Conservation (phyloP, 2,329 filamentous ascomycete species). For the Penicillium olsonii region DNA sequence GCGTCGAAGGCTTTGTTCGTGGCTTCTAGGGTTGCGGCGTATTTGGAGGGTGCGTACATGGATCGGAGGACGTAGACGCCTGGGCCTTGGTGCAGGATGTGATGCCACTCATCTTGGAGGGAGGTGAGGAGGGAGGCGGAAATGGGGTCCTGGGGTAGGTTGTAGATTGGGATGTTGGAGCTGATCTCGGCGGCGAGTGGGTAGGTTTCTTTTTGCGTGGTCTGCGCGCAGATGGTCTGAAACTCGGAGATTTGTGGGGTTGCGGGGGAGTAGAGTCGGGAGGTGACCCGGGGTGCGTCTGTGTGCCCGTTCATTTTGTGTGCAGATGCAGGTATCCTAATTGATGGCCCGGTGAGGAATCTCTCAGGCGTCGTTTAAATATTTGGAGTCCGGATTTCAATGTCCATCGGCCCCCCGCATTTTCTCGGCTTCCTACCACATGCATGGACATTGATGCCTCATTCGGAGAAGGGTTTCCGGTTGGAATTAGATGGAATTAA, state of each 20-base stretch:
- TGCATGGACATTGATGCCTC: constrained; percentile 2
- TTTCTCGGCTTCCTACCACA: not conserved
- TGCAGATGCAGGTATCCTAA: not conserved
- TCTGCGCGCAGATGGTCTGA: constrained; percentile 47
- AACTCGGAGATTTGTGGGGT: constrained; percentile 43
- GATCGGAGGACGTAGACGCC: constrained; percentile 61
- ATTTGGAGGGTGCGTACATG: constrained; percentile 48
- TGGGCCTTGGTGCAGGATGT: constrained; percentile 57
- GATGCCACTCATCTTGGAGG: constrained; percentile 63
- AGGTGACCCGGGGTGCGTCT: constrained; percentile 14
- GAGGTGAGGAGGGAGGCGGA: constrained; percentile 31
- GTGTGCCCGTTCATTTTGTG: not conserved
- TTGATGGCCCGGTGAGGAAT: not conserved
- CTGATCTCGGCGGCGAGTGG: constrained; percentile 50
- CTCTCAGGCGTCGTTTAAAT: constrained; percentile 3
- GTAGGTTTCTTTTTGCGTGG: constrained; percentile 42
- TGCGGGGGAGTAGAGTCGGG: constrained; percentile 25
- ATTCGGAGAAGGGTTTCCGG: constrained; percentile 12
- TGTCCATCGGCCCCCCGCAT: constrained; percentile 21
- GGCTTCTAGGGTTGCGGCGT: constrained; percentile 42
- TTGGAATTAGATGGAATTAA: not conserved
- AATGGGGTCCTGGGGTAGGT: constrained; percentile 42
- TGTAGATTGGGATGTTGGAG: constrained; percentile 60
- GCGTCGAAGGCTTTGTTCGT: constrained; percentile 51
- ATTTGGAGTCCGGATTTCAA: constrained; percentile 17